Evolutionary conservation across 257 asterid species (phyloP).

Genomic region (Eustoma russellianum): DNA sequence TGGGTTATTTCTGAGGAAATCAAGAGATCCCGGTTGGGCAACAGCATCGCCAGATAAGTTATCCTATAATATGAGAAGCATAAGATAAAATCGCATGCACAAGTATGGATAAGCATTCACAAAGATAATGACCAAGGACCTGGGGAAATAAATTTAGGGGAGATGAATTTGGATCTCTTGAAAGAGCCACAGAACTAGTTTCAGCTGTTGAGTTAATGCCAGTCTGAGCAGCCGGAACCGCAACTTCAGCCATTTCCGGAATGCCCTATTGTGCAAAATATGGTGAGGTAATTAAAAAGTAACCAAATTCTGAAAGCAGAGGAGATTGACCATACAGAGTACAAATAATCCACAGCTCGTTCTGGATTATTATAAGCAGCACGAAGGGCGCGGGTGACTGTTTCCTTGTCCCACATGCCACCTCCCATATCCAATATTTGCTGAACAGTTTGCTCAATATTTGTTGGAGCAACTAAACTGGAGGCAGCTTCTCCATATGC

Average conservation of each 20-base stretch:
- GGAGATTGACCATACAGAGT: constrained; percentile 41
- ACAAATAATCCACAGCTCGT: constrained; percentile 46
- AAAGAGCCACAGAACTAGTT: constrained; percentile 33
- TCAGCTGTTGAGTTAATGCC: constrained; percentile 29
- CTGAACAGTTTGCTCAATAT: constrained; percentile 57
- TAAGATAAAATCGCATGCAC: constrained; percentile 7
- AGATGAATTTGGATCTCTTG: constrained; percentile 74
- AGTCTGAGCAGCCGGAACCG: constrained; percentile 43
- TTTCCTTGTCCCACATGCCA: constrained; percentile 79
- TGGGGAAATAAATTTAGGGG: constrained; percentile 88
- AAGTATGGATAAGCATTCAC: constrained; percentile 4
- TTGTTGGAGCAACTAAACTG: constrained; percentile 39
- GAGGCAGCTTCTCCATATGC: constrained; percentile 41
- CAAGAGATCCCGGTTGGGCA: constrained; percentile 68
- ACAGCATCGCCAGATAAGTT: constrained; percentile 42
- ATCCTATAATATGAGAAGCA: constrained; percentile 35
- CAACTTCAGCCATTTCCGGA: constrained; percentile 63
- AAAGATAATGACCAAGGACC: constrained; percentile 28
- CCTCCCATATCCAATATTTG: constrained; percentile 86
- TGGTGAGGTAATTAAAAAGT: constrained; percentile 4
- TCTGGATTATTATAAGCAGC: constrained; percentile 80
- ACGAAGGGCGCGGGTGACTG: constrained; percentile 64
- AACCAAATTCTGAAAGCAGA: constrained; percentile 5
- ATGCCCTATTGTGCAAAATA: constrained; percentile 44
- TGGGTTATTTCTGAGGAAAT: constrained; percentile 69